phyloP scores from a whole-genome alignment of 805 yeast genomes.

The Ogataea paraovalis region DNA sequence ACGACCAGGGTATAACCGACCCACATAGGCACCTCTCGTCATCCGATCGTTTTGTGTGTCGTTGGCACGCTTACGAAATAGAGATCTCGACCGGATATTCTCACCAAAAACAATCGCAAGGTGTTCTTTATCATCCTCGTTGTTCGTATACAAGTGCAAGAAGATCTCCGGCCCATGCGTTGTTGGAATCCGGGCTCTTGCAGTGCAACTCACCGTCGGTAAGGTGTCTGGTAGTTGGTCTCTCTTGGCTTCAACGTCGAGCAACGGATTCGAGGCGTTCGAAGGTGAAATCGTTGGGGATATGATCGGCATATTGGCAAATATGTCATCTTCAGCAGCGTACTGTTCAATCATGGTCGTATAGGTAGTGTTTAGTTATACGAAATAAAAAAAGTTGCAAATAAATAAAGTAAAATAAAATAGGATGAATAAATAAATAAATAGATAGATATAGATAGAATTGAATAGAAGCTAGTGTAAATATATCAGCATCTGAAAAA shows the following conservation, averaged over 20 bases:
- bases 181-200: conserved; percentile 95
- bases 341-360: too few species aligned
- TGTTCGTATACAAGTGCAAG: conserved; percentile 81
- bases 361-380: too few species aligned
- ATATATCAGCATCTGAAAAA: too few species aligned
- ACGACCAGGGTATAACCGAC: conserved; percentile 86
- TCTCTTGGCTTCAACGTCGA: conserved; percentile 23
- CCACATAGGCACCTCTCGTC: conserved; percentile 98
- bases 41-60: conserved; percentile 91
- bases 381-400: too few species aligned
- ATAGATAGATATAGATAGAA: too few species aligned
- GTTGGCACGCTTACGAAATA: conserved; percentile 55
- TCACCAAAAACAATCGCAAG: conserved; percentile 96
- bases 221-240: conserved; percentile 47
- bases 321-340: conserved; percentile 17
- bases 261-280: not conserved
- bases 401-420: not conserved
- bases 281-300: conserved; percentile 38
- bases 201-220: conserved; percentile 82
- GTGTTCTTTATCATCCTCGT: conserved; percentile 88
- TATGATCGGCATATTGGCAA: conserved; percentile 35
- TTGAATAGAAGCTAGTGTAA: too few species aligned
- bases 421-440: too few species aligned
- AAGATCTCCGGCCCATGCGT: conserved; percentile 93
- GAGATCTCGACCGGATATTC: conserved; percentile 71